These are phyloP conservation scores for Dothideomycetes sp. DNA, from an alignment of 2,329 filamentous ascomycete genomes.

Conservation along the genomic window DNA sequence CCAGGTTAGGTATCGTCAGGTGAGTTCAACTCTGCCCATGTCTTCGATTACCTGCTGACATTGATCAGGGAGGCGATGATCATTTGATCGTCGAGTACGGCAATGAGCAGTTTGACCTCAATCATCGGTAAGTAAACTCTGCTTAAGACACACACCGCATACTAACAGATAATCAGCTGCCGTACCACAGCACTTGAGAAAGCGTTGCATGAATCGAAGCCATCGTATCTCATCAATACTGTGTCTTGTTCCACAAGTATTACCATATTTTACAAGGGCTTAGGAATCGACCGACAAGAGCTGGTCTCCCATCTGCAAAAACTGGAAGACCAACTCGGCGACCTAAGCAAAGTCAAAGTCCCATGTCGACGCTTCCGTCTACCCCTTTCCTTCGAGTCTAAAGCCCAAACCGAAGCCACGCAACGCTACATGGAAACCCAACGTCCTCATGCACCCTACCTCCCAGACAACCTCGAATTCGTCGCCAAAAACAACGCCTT, in stretches of 20 bases:
- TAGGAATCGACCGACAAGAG: slow-evolving; percentile 27
- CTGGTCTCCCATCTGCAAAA: slow-evolving; percentile 31
- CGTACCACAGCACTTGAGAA: slow-evolving; percentile 46
- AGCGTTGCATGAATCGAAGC: slow-evolving; percentile 35
- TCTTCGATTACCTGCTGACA: background rate
- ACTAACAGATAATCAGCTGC: slow-evolving; percentile 34
- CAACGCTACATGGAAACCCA: slow-evolving; percentile 54
- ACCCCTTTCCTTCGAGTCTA: slow-evolving; percentile 35
- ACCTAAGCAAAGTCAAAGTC: slow-evolving; percentile 33
- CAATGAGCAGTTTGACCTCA: slow-evolving; percentile 46
- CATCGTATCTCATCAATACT: slow-evolving; percentile 36
- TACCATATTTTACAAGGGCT: slow-evolving; percentile 34
- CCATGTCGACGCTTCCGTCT: slow-evolving; percentile 35
- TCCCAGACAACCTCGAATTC: slow-evolving; percentile 55
- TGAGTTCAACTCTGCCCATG: slow-evolving; percentile 16
- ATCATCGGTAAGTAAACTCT: slow-evolving; percentile 21
- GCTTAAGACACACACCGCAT: background rate
- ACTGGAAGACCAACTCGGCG: slow-evolving; percentile 35
- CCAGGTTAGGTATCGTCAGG: slow-evolving; percentile 27
- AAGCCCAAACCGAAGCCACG: slow-evolving; percentile 42
- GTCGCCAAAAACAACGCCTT: slow-evolving; percentile 47
- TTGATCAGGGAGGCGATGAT: slow-evolving; percentile 31
- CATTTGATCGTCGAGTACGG: slow-evolving; percentile 52
- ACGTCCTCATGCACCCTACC: slow-evolving; percentile 50
- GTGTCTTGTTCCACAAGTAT: slow-evolving; percentile 42